Evolutionary conservation across 805 yeast species (phyloP).

Genomic region (Wickerhamiella dianesei): DNA sequence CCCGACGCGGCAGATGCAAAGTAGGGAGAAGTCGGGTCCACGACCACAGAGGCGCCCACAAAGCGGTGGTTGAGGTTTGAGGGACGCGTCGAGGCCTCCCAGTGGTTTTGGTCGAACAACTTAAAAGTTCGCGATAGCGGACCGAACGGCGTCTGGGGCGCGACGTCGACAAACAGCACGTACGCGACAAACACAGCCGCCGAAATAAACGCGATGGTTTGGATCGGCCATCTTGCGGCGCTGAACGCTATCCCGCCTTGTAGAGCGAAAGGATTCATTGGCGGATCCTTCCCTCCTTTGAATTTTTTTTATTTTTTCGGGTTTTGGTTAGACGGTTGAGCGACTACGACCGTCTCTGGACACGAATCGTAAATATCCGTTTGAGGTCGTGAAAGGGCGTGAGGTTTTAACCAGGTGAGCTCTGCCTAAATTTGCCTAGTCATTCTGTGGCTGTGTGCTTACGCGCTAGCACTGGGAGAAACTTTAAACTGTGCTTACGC

Average conservation of each 20-base stretch:
- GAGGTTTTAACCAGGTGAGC: too few species aligned
- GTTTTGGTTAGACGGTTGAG: neutral
- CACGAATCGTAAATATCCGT: too few species aligned
- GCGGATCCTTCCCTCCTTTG: neutral
- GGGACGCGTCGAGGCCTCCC: constrained; percentile 8
- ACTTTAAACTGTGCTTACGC: too few species aligned
- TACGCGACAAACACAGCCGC: constrained; percentile 70
- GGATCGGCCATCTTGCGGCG: constrained; percentile 77
- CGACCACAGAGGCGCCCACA: constrained; percentile 16
- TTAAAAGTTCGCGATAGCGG: constrained; percentile 17
- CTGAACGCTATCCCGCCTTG: constrained; percentile 36
- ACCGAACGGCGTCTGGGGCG: constrained; percentile 19
- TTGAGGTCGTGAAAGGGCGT: too few species aligned
- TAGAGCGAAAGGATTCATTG: constrained; percentile 16
- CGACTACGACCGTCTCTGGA: neutral
- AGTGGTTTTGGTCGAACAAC: constrained; percentile 8
- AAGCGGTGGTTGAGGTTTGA: constrained; percentile 6
- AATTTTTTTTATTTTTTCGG: neutral
- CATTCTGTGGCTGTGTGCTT: neutral
- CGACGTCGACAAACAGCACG: constrained; percentile 39
- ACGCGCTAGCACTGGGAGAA: neutral
- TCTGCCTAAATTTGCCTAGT: too few species aligned
- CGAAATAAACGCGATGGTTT: constrained; percentile 58
- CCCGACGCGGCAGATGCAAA: neutral
- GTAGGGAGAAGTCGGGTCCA: constrained; percentile 1